Percentiles rank a stretch among this genome's conserved stretches.
Conservation (phyloP, 2,329 filamentous ascomycete species). For the Fusarium pseudograminearum region DNA sequence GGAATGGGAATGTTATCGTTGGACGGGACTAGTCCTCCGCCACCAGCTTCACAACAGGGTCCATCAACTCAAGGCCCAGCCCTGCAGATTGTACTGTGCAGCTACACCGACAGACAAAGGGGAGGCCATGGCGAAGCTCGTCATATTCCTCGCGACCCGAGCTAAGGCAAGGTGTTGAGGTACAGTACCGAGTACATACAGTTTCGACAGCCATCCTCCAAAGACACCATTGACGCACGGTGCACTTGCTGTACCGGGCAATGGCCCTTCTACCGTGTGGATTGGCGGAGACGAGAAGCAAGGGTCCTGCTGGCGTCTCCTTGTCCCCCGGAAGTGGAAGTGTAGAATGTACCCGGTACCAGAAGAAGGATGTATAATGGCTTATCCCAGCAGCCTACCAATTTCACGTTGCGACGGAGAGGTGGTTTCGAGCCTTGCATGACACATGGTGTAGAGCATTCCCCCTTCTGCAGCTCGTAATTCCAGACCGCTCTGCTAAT, state of each 20-base stretch:
- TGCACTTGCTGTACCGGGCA: slow-evolving; percentile 21
- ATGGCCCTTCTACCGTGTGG: slow-evolving; percentile 23
- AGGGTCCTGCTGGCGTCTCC: slow-evolving; percentile 29
- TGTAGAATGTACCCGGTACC: slow-evolving; percentile 27
- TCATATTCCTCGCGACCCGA: slow-evolving; percentile 19
- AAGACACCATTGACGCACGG: slow-evolving; percentile 36
- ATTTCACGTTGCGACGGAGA: slow-evolving; percentile 26
- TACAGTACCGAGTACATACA: slow-evolving; percentile 12
- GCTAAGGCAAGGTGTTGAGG: slow-evolving; percentile 16
- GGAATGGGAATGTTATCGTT: slow-evolving; percentile 11
- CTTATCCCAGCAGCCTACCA: slow-evolving; percentile 28
- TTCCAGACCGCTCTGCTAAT: slow-evolving; percentile 19
- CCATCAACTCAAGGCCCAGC: slow-evolving; percentile 11
- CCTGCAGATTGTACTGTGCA: slow-evolving; percentile 23
- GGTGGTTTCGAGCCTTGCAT: slow-evolving; percentile 23
- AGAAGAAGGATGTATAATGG: slow-evolving; percentile 11
- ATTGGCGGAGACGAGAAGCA: slow-evolving; percentile 28
- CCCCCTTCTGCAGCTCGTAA: slow-evolving; percentile 15
- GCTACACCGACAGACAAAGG: slow-evolving; percentile 32
- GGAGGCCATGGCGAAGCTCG: slow-evolving; percentile 18
- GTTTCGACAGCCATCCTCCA: slow-evolving; percentile 30
- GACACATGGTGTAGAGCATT: slow-evolving; percentile 21
- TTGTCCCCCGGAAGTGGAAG: slow-evolving; percentile 31
- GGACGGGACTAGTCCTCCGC: slow-evolving; percentile 20
- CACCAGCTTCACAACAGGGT: slow-evolving; percentile 28